Base-by-base conservation (phyloP, 768 basidiomycete species). In the Scleroderma citrinum region DNA sequence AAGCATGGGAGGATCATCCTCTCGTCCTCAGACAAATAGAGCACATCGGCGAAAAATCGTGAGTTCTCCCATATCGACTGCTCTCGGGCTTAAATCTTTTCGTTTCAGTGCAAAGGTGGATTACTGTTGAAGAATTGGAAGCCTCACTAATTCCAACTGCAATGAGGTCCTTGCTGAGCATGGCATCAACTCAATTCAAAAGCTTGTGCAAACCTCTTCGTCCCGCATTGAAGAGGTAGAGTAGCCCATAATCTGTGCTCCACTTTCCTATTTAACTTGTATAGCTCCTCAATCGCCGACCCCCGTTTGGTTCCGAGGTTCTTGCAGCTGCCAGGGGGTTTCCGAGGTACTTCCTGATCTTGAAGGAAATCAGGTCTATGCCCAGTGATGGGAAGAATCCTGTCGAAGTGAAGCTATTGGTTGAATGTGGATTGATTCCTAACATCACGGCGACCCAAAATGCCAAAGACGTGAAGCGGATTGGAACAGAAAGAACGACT, bases 31-130 rank as follows among this genome's bases (percentile, higher is more conserved):
- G 87, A 13, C 95, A 98, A 63, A 76, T 98, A 44, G 83, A 88
- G 30, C 80, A 83, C n/a, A 83, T 98, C 36, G 95, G 94, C 29
- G 90, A 92, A 60, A 92, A 91, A 78, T 90, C 88, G 89, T 91
- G 49, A 62, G 85, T 67, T 13, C 14, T 36, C 21, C 30, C 44
- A 20, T 20, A 26, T 16, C 31, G 31, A 34, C n/a, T 14, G 13
- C 11, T 8, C 42, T 23, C 14, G 34, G 14, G 23, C 34, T 53
- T n/a, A 59, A 10, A 0, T 3, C 38, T 13, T 16, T 24, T n/a
- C 23, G 17, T 16, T 26, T 31, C 39, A 67, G 65, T 46, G 57
- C 61, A 32, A 61, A 61, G 53, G 63, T 60, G 57, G 29, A 42
- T 20, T 20, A n/a, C 6, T 23, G 11, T 42, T n/a, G 44, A n/a